A percentile compares a stretch with the other conserved stretches of the same genome.
These are phyloP conservation scores for Phycomyces nitens DNA, from an alignment of 192 early-diverging fungal species.

Conservation along the genomic window DNA sequence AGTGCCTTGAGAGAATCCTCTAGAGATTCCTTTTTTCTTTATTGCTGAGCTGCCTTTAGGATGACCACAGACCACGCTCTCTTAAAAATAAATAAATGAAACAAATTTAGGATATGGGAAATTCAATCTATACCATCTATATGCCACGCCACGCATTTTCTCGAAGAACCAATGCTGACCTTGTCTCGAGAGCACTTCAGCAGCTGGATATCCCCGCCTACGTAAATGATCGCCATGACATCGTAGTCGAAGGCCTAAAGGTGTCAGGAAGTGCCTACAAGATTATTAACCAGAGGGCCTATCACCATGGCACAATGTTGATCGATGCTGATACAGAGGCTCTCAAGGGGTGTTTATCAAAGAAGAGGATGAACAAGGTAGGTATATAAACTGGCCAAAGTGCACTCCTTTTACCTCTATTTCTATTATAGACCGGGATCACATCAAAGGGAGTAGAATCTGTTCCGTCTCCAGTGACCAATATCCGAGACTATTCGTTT, in stretches of 20 bases:
- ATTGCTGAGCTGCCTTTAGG: neutral
- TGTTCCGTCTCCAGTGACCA: conserved; percentile 83
- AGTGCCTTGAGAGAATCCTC: neutral
- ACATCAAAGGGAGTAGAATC: conserved; percentile 86
- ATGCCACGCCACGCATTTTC: conserved; percentile 87
- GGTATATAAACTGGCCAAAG: neutral
- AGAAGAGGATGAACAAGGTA: conserved; percentile 26
- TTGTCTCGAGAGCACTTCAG: conserved; percentile 74
- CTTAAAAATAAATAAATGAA: neutral
- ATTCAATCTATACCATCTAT: conserved; percentile 91
- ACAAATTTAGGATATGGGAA: conserved; percentile 83
- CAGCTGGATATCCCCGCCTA: conserved; percentile 74
- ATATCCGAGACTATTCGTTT: conserved; percentile 74
- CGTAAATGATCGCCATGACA: conserved; percentile 87
- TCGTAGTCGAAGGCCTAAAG: conserved; percentile 81
- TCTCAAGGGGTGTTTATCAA: conserved; percentile 32
- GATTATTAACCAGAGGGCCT: conserved; percentile 74
- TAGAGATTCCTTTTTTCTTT: neutral
- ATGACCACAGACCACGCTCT: neutral
- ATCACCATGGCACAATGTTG: conserved; percentile 98
- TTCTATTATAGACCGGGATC: conserved; percentile 48
- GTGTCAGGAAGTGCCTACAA: conserved; percentile 95
- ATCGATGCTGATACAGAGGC: conserved; percentile 78
- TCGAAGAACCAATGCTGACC: conserved; percentile 66
- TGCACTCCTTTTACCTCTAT: neutral